A percentile compares a stretch with the other conserved stretches of the same genome.
These are phyloP conservation scores for Nemania sp. DNA, from an alignment of 2,329 filamentous ascomycete genomes.

Conservation along the genomic window DNA sequence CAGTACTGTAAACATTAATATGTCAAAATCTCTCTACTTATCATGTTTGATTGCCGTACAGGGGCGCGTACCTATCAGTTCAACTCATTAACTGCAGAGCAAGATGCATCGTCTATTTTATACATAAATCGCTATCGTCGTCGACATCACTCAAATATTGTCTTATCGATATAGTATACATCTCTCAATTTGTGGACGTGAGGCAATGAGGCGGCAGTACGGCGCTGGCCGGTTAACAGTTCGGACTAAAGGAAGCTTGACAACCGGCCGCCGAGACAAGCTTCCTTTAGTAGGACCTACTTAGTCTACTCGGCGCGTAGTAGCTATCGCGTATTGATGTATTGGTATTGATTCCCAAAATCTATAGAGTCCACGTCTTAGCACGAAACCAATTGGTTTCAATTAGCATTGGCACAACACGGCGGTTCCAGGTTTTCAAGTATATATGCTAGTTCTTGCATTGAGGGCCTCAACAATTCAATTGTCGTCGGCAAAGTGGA, in stretches of 20 bases:
- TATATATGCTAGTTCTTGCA: constrained; percentile 1
- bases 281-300: background rate
- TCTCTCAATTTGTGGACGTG: constrained; percentile 1
- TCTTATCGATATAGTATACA: constrained; percentile 12
- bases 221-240: constrained; percentile 30
- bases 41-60: background rate
- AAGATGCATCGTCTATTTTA: background rate
- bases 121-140: background rate
- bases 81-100: background rate
- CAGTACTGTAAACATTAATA: background rate
- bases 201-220: constrained; percentile 18
- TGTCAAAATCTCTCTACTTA: background rate
- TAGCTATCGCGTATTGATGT: background rate
- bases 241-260: constrained; percentile 37
- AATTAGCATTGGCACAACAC: background rate
- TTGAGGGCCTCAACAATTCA: constrained; percentile 7
- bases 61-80: background rate
- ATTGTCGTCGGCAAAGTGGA: constrained; percentile 17
- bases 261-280: constrained; percentile 17
- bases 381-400: background rate
- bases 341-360: background rate
- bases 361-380: background rate
- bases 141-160: background rate
- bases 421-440: background rate
- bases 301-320: constrained; percentile 17